Base-by-base conservation (phyloP, 75 land plant species). In the Isoetes taiwanensis region DNA sequence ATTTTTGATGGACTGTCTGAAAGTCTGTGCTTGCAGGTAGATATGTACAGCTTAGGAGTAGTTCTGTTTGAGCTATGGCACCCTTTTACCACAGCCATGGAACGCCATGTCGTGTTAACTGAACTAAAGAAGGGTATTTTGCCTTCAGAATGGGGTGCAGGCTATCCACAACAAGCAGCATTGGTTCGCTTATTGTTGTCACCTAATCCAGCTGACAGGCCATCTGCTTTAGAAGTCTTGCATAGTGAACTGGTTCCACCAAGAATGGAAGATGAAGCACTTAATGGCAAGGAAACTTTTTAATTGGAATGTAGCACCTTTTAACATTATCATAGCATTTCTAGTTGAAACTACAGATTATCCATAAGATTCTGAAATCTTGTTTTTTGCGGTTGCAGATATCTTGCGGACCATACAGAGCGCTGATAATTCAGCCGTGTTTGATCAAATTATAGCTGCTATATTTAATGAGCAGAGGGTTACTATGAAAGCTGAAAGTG, bases 11-110 rank as follows among this genome's bases (percentile, higher is more conserved):
- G 17, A 6, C 19, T 10, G 52, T 10, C 19, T 48, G 52, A 48
- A 48, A 56, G 17, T 26, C 19, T 14, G 23, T 72, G 54, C 3
- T 57, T 43, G 24, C 72, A 93, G 98, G 95, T 74, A 42, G 98
- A 93, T 56, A 93, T 93, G 95, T 93, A 93, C 59, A 87, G 98
- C 41, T 65, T 93, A 55, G 98, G 89, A 28, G 72, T 93, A 57
- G 81, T 93, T 10, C 75, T 93, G 26, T 87, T 93, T 72, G 95
- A 93, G 65, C 80, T 87, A 8, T 93, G 98, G 95, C 81, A 86
- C 27, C 89, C 85, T 2, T 93, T 93, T 70, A 66, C 42, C 19
- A 93, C 95, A 34, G 85, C 70, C 31, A 87, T 87, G 98, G 98
- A 93, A 63, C 72, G 89, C 54, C 46, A 75, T 32, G 27, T 77